Evolutionary conservation across 2,329 filamentous ascomycete species (phyloP), one percentile per base, ranked within the genome.

Genomic region (Phialemonium atrogriseum): DNA sequence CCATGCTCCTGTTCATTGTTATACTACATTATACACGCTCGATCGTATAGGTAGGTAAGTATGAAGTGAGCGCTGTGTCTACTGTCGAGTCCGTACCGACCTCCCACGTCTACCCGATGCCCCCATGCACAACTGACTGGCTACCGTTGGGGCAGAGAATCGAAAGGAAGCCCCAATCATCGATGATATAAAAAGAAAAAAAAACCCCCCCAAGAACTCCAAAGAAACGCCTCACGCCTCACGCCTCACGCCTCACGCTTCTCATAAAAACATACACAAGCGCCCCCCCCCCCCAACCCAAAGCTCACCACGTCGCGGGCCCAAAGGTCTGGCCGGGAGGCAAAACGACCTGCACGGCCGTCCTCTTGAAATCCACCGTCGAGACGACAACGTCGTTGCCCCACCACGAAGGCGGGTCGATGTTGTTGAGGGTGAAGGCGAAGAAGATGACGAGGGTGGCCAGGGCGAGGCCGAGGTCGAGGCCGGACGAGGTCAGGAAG

Each of bases 391-490:
- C 58, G 0, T 58, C 54, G 35, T 80, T 83, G 6, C 79, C 78
- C 80, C 80, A 84, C 80, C 82, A 86, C 10, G 55, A 52, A 0
- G 80, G 79, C 33, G 79, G 67, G 17, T 66, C 55, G 24, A 78
- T 68, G n/a, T 68, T 57, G 14, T 75, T 70, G 41, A 85, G 56
- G 2, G 75, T 75, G 39, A 86, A 73, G 0, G 73, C 70, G 39
- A 85, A 73, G 59, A 86, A 84, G 42, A 84, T 77, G 38, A 82
- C 55, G 25, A 85, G 64, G 2, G 80, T 84, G 12, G 64, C 67
- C 16, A 85, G 58, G 2, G 77, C 77, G 2, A 85, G 62, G 2
- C 80, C 81, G 10, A 82, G 63, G 43, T 85, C 81, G 28, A 86
- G 60, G 0, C 73, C 80, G 0, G 78, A 80, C 10, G 77, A 79